Percentiles rank a stretch among this genome's conserved stretches.
Conservation (phyloP, 73 alveolate genomes). For the Paramecium octaurelia region DNA sequence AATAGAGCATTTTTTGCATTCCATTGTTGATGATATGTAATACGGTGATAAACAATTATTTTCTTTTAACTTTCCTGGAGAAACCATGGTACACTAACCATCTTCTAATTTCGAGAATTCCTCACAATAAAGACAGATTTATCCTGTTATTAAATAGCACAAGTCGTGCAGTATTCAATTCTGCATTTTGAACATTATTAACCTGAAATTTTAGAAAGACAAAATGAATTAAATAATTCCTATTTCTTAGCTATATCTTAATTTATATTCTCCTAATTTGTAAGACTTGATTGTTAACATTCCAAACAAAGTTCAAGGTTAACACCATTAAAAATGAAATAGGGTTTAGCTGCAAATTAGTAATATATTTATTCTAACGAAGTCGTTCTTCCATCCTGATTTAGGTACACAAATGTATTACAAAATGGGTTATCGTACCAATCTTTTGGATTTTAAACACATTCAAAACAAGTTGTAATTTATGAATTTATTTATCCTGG, state of each 20-base stretch:
- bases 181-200: not conserved
- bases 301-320: not conserved
- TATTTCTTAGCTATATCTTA: not conserved
- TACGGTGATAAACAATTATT: not conserved
- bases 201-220: not conserved
- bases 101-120: not conserved
- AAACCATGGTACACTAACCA: not conserved
- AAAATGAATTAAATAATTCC: not conserved
- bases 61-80: too few relatives aligned
- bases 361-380: too few relatives aligned
- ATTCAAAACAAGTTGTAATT: not conserved
- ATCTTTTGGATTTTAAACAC: not conserved
- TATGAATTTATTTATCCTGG: not conserved
- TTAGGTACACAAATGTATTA: not conserved
- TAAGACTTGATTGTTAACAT: not conserved
- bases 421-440: not conserved
- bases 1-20: not conserved
- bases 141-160: not conserved
- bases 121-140: not conserved
- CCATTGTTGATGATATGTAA: not conserved
- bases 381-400: not conserved
- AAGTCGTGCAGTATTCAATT: not conserved
- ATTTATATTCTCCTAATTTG: not conserved
- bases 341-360: too few relatives aligned
- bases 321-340: not conserved